These are phyloP conservation scores for Stentor roeselii DNA, from an alignment of 73 alveolate genomes.

Conservation along the genomic window DNA sequence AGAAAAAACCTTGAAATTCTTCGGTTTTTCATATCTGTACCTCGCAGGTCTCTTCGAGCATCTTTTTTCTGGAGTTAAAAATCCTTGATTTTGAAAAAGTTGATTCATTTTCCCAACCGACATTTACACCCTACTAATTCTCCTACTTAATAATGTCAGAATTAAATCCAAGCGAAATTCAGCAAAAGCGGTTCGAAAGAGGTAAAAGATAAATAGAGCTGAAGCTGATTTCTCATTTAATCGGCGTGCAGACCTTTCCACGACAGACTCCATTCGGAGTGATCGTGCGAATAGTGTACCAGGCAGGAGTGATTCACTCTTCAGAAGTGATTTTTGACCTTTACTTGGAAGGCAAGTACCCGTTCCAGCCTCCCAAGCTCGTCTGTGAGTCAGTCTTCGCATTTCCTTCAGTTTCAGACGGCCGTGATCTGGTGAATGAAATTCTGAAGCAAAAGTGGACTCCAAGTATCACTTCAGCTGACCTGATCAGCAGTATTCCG, in stretches of 20 bases:
- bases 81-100: not conserved
- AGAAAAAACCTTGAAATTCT: no score
- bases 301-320: not conserved
- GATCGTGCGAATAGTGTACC: not conserved
- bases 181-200: constrained; percentile 19
- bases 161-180: not conserved
- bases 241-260: not conserved
- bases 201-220: constrained; percentile 7
- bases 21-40: not conserved
- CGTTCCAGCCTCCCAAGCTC: constrained; percentile 50
- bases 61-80: not conserved
- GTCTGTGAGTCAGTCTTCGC: constrained; percentile 36
- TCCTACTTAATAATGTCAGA: not conserved
- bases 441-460: constrained; percentile 49
- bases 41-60: not conserved
- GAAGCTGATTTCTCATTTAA: not conserved
- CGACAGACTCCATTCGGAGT: constrained; percentile 7
- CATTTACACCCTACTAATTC: not conserved
- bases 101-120: constrained; percentile 8
- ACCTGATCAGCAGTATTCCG: constrained; percentile 42
- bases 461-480: constrained; percentile 42
- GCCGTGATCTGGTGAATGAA: constrained; percentile 45
- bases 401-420: constrained; percentile 45
- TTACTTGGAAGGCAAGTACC: constrained; percentile 45
- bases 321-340: constrained; percentile 35